phyloP scores from a whole-genome alignment of 176 grass and related monocot species.

The Phragmites australis region DNA sequence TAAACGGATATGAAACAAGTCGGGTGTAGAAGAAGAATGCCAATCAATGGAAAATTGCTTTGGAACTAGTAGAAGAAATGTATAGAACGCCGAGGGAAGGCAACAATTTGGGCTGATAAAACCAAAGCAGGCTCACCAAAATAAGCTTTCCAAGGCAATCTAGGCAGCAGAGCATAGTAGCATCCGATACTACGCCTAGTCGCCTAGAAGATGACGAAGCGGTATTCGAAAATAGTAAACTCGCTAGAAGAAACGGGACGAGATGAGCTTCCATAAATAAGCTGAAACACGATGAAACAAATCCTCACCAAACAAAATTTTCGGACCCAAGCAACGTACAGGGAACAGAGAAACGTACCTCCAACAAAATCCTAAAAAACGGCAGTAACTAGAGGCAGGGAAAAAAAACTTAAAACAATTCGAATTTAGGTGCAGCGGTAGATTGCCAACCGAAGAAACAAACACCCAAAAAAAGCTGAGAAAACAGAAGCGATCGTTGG shows the following conservation, averaged over 20 bases:
- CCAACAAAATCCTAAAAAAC: constrained; percentile 26
- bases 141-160: background rate
- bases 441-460: constrained; percentile 28
- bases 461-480: background rate
- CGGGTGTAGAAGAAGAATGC: background rate
- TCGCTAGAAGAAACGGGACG: background rate
- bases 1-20: too few relatives aligned
- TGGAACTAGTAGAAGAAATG: background rate
- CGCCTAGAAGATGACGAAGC: background rate
- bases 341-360: background rate
- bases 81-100: background rate
- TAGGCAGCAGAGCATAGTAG: background rate
- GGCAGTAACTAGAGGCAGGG: background rate
- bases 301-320: background rate
- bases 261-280: background rate
- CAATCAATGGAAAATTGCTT: background rate
- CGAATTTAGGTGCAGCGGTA: background rate
- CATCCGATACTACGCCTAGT: background rate
- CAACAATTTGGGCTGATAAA: background rate
- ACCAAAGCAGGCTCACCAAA: constrained; percentile 5
- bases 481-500: background rate
- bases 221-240: background rate
- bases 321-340: background rate
- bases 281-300: background rate
- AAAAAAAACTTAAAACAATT: background rate